phyloP scores from a whole-genome alignment of 2,329 filamentous ascomycete genomes.

The Colletotrichum sp. region DNA sequence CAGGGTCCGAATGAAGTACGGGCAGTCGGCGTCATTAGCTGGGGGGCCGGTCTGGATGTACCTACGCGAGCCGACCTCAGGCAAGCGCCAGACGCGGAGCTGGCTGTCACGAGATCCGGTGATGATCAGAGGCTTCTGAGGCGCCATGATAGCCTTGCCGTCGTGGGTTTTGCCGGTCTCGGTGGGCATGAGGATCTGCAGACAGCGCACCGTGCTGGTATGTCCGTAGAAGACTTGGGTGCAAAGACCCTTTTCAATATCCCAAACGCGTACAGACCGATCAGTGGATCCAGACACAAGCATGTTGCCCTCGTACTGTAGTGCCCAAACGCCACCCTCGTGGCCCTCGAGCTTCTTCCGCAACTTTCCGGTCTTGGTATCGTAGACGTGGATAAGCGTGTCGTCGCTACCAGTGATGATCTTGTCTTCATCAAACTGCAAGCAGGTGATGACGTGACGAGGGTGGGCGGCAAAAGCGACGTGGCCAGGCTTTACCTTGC shows the following conservation, averaged over 20 bases:
- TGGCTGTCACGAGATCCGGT: slow-evolving; percentile 96
- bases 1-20: slow-evolving; percentile 90
- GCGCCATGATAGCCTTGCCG: slow-evolving; percentile 84
- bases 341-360: slow-evolving; percentile 87
- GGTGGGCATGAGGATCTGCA: slow-evolving; percentile 91
- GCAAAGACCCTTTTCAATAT: slow-evolving; percentile 91
- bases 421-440: slow-evolving; percentile 98
- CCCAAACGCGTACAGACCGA: slow-evolving; percentile 98
- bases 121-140: slow-evolving; percentile 93
- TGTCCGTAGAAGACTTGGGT: slow-evolving; percentile 97
- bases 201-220: slow-evolving; percentile 93
- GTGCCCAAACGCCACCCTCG: slow-evolving; percentile 95
- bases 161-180: slow-evolving; percentile 75
- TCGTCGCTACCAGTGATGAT: slow-evolving; percentile 98
- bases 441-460: slow-evolving; percentile 93
- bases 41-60: slow-evolving; percentile 83
- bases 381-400: slow-evolving; percentile 96
- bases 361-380: slow-evolving; percentile 90
- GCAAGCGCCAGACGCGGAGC: slow-evolving; percentile 91
- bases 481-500: slow-evolving; percentile 83
- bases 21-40: slow-evolving; percentile 79
- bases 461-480: slow-evolving; percentile 97
- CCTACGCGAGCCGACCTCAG: slow-evolving; percentile 75
- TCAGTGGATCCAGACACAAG: slow-evolving; percentile 96
- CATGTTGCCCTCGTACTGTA: slow-evolving; percentile 95